These are phyloP conservation scores for Calonectria pseudoturangicola DNA, from an alignment of 2,329 filamentous ascomycete species.

Conservation along the genomic window DNA sequence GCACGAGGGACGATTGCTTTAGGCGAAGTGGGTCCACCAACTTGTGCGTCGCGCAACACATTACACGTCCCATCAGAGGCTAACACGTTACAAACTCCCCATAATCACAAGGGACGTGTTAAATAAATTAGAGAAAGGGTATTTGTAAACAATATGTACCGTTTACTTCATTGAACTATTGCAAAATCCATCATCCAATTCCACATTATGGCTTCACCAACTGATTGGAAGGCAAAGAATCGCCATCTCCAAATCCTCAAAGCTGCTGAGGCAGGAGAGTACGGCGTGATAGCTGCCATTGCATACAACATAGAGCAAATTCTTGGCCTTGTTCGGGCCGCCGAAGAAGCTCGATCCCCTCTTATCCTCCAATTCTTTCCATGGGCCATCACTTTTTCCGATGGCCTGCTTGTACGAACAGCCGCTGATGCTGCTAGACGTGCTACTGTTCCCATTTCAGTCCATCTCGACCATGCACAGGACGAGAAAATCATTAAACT, in stretches of 20 bases:
- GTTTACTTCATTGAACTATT: neutral
- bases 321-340: slow-evolving; percentile 80
- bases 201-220: neutral
- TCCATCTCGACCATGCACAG: slow-evolving; percentile 82
- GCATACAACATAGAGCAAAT: slow-evolving; percentile 81
- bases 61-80: neutral
- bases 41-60: neutral
- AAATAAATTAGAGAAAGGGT: neutral
- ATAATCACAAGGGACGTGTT: neutral
- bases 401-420: slow-evolving; percentile 65
- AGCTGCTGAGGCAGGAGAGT: slow-evolving; percentile 41
- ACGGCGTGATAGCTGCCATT: slow-evolving; percentile 42
- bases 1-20: neutral
- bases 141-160: no score
- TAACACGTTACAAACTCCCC: neutral
- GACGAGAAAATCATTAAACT: slow-evolving; percentile 71
- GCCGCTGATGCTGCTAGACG: slow-evolving; percentile 72
- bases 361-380: slow-evolving; percentile 83
- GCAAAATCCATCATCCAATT: no score
- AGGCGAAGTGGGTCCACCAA: neutral
- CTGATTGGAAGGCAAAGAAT: slow-evolving; percentile 36
- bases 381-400: slow-evolving; percentile 80
- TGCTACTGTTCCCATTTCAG: slow-evolving; percentile 74
- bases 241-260: slow-evolving; percentile 43
- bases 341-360: slow-evolving; percentile 79